Conservation (phyloP, 73 alveolate species). For the Stentor roeselii region DNA sequence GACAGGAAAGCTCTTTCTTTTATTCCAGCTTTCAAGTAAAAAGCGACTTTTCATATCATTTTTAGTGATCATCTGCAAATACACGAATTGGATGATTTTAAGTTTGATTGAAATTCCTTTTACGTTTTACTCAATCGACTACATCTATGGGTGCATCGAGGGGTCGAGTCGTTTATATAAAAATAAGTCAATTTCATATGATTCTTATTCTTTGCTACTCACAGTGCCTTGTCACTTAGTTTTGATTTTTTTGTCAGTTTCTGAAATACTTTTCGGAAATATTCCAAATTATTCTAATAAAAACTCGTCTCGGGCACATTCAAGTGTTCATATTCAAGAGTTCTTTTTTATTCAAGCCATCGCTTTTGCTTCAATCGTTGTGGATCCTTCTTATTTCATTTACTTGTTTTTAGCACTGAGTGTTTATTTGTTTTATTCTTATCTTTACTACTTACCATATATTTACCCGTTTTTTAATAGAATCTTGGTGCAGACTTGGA, state of each 20-base stretch:
- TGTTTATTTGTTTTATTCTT: too few species aligned
- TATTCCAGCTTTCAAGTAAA: not conserved
- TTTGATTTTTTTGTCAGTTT: not conserved
- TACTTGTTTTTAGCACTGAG: not conserved
- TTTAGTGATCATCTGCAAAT: too few species aligned
- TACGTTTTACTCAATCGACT: too few species aligned
- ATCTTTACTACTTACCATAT: not conserved
- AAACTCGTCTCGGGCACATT: not conserved
- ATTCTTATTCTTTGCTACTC: not conserved
- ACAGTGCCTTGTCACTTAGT: not conserved
- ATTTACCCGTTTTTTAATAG: not conserved
- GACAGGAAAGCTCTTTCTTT: not conserved
- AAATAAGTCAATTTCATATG: too few species aligned
- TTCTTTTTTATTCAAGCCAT: too few species aligned
- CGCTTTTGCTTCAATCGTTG: not conserved
- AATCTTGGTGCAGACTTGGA: not conserved
- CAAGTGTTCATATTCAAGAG: not conserved
- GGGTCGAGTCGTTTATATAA: not conserved
- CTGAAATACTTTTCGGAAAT: not conserved
- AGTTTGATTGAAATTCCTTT: not conserved
- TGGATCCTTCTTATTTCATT: not conserved
- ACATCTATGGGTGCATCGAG: not conserved
- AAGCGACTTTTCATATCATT: not conserved
- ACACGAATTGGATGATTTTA: not conserved
- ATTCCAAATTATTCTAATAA: not conserved